Evolutionary conservation across 2,329 filamentous ascomycete genomes (phyloP), one percentile per base, ranked within the genome.

Genomic region (Penicillium sp.): DNA sequence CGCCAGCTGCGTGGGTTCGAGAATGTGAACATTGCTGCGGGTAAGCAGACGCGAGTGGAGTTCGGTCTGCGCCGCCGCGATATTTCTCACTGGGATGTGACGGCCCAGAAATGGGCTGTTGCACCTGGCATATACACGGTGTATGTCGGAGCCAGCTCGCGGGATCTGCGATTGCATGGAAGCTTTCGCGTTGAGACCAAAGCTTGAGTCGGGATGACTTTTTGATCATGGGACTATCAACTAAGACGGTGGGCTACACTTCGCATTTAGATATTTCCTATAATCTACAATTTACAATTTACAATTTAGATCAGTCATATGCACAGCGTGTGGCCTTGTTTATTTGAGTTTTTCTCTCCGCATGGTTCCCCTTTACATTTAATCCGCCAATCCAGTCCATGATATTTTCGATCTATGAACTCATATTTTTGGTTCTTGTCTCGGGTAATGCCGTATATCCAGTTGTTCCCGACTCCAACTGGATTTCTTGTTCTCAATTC

Each of bases 1-100:
- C 74, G 74, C 58, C 84, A 87, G 67, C 77, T 89, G 5, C 78
- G 87, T 19, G 85, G 87, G 5, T 89, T 89, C 64, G 80, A 81
- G 57, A 88, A 89, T 73, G 75, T 86, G 7, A 68, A 70, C 13
- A 56, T 67, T 48, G 53, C 59, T 13, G 14, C 35, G 14, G 54
- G 55, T 3, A 27, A 42, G 7, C 14, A 26, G 14, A 7, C 11
- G 14, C n/a, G 50, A 10, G 53, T 54, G 14, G 44, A 49, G 19
- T 62, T 58, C 35, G 46, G 54, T 23, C 23, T 63, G 7, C 50
- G 54, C 23, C 51, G 61, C 26, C 54, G 60, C 2, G 55, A 64
- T 46, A 54, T 62, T 5, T 54, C 50, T 27, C 71, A 69, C 37
- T 76, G 73, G 74, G 72, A 75, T 64, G 69, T 69, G 2, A 56